Conservation (phyloP, 768 basidiomycete genomes). For the Suillus cothurnatus region DNA sequence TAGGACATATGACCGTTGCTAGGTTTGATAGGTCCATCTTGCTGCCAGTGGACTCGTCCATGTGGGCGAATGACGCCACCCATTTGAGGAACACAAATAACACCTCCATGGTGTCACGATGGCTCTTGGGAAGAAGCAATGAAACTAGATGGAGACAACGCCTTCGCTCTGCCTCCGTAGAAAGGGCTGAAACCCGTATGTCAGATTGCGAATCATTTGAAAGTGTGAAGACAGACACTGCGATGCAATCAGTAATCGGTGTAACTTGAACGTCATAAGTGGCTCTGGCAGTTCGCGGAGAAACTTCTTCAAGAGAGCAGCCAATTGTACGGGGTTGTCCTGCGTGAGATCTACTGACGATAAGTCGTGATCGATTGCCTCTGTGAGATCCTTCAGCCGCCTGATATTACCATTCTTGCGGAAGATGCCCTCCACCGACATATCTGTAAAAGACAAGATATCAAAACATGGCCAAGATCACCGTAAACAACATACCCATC, state of each 20-base stretch:
- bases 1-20: slow-evolving; percentile 97
- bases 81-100: slow-evolving; percentile 98
- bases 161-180: slow-evolving; percentile 74
- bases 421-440: slow-evolving; percentile 99
- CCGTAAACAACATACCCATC: slow-evolving; percentile 71
- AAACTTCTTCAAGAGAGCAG: slow-evolving; percentile 96
- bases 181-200: slow-evolving; percentile 52
- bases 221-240: slow-evolving; percentile 64
- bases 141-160: slow-evolving; percentile 85
- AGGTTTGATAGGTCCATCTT: slow-evolving; percentile 98
- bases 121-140: slow-evolving; percentile 85
- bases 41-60: slow-evolving; percentile 95
- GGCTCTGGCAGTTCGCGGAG: slow-evolving; percentile 96
- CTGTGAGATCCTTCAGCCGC: slow-evolving; percentile 86
- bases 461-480: slow-evolving; percentile 8
- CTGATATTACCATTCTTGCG: slow-evolving; percentile 98
- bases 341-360: slow-evolving; percentile 88
- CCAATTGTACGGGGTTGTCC: slow-evolving; percentile 96
- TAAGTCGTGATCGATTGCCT: slow-evolving; percentile 93
- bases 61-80: slow-evolving; percentile 98
- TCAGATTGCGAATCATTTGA: slow-evolving; percentile 2
- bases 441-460: slow-evolving; percentile 56
- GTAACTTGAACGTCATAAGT: slow-evolving; percentile 91
- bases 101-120: slow-evolving; percentile 97
- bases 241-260: slow-evolving; percentile 83